Base-by-base conservation (phyloP, 1,284 basidiomycete genomes). In the Apiotrichum brassicae region DNA sequence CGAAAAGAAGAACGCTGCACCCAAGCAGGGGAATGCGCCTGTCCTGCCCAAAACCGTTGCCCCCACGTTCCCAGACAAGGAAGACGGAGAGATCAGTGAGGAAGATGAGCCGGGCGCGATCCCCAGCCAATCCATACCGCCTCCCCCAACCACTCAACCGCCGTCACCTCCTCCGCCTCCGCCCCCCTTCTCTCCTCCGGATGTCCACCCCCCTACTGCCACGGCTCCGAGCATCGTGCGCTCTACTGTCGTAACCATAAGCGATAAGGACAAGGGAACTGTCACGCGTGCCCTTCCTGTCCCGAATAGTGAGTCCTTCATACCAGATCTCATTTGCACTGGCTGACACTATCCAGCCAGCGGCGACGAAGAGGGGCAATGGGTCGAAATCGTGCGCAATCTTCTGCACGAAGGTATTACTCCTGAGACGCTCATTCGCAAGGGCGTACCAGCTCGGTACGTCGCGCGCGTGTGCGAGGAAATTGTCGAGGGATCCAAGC, bases 381-480 rank as follows among this genome's bases (percentile, higher is more conserved):
- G 66, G 39, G 56, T 66, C 38, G 59, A 62, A 11, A 58, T 62
- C 30, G 60, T 71, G 32, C 61, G 59, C 6, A 62, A 62, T 20
- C 55, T 69, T 4, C 53, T 71, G 1, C 45, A 53, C 11, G 58
- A 66, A 13, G 65, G 64, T 3, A 50, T 65, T 23, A 41, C 51
- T 0, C 66, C 68, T 1, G 59, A 68, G 2, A 47, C 46, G 2
- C 55, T 69, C 4, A 54, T 71, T 13, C 33, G 50, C 20, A 49
- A 59, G 3, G 68, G 68, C 14, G 68, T 63, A 0, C 58, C 62
- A 1, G 25, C 54, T 12, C 51, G 58, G 48, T 58, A 61, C 37
- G 66, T 71, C 24, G 59, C 53, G 14, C 52, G 52, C 1, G 66
- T 65, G 0, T 69, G 66, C 36, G 45, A 66, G 40, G 65, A 68